These are phyloP conservation scores for Mycena pura DNA, from an alignment of 768 basidiomycete species.

Conservation along the genomic window DNA sequence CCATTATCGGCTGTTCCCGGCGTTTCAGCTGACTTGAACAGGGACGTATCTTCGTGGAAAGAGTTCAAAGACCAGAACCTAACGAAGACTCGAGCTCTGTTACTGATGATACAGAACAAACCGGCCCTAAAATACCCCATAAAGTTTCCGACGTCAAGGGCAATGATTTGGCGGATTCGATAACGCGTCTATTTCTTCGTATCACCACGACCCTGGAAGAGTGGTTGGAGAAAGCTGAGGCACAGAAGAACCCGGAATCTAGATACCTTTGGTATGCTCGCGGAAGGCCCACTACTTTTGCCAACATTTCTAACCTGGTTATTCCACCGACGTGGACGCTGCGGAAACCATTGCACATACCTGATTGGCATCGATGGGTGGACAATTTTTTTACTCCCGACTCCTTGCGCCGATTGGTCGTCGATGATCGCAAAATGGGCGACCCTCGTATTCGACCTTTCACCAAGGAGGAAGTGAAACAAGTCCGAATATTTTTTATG, in stretches of 20 bases:
- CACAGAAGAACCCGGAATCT: neutral
- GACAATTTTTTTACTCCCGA: constrained; percentile 23
- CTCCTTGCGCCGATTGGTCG: constrained; percentile 23
- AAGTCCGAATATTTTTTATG: constrained; percentile 35
- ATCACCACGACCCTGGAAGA: no score
- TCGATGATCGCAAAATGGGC: constrained; percentile 33
- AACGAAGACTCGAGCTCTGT: no score
- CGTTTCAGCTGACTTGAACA: neutral
- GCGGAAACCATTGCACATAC: neutral
- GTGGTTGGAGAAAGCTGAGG: no score
- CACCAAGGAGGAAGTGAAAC: constrained; percentile 35
- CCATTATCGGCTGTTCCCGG: neutral
- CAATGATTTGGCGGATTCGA: no score
- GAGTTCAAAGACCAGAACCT: no score
- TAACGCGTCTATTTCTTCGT: no score
- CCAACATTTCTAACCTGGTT: constrained; percentile 2
- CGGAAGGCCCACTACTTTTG: neutral
- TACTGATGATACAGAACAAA: neutral
- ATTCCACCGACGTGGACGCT: constrained; percentile 1
- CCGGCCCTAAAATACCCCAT: neutral
- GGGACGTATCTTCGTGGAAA: constrained; percentile 21
- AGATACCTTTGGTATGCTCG: neutral
- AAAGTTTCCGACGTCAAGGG: no score
- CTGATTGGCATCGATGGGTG: neutral
- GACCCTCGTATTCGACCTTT: constrained; percentile 44